These are phyloP conservation scores for Punctularia strigosozonata DNA, from an alignment of 768 basidiomycete species.

Conservation along the genomic window DNA sequence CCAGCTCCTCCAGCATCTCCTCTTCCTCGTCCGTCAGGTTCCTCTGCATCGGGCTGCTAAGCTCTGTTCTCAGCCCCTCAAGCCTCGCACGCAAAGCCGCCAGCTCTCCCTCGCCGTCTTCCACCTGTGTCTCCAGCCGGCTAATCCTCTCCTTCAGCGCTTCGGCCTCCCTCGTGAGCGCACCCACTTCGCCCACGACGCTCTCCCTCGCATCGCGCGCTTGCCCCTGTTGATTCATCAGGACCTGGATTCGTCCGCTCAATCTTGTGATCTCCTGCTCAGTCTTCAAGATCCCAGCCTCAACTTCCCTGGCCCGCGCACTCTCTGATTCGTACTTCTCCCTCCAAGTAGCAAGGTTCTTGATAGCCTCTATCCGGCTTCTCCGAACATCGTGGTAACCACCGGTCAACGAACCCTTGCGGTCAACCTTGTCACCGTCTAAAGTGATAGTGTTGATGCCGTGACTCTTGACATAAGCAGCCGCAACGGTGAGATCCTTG, in stretches of 20 bases:
- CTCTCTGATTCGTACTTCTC: slow-evolving; percentile 57
- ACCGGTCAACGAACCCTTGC: slow-evolving; percentile 91
- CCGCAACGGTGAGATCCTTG: slow-evolving; percentile 82
- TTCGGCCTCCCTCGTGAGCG: slow-evolving; percentile 59
- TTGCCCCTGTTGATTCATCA: slow-evolving; percentile 59
- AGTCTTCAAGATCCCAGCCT: slow-evolving; percentile 48
- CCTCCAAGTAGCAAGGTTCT: slow-evolving; percentile 65
- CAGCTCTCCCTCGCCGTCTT: slow-evolving; percentile 66
- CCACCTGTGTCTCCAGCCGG: slow-evolving; percentile 53
- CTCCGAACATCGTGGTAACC: slow-evolving; percentile 90
- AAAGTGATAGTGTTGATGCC: slow-evolving; percentile 95
- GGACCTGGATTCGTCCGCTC: slow-evolving; percentile 60
- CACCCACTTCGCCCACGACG: slow-evolving; percentile 47
- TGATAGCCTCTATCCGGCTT: slow-evolving; percentile 83
- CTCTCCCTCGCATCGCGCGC: slow-evolving; percentile 57
- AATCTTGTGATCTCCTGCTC: slow-evolving; percentile 83
- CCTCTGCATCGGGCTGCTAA: slow-evolving; percentile 63
- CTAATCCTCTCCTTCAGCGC: slow-evolving; percentile 46
- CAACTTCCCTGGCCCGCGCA: slow-evolving; percentile 60
- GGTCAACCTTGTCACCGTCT: slow-evolving; percentile 94
- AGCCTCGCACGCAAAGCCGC: slow-evolving; percentile 48
- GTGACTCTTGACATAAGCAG: slow-evolving; percentile 90
- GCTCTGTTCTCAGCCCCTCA: slow-evolving; percentile 53
- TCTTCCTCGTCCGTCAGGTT: slow-evolving; percentile 69
- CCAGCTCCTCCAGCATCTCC: slow-evolving; percentile 47